Evolutionary conservation across 139 green algal genomes (phyloP).

Genomic region (Micromonas pusilla): DNA sequence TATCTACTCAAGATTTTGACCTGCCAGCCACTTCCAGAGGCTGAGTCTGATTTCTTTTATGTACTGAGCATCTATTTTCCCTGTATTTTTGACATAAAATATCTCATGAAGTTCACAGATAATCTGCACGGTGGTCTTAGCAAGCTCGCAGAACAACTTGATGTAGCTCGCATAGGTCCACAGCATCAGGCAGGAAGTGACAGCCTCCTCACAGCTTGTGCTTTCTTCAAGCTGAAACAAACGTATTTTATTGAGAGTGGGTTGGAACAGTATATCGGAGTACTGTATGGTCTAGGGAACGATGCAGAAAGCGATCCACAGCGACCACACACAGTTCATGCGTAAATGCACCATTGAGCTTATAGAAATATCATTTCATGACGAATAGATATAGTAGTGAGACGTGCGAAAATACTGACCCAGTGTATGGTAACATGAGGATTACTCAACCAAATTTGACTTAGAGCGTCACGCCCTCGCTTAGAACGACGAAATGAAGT

Average conservation of each 20-base stretch:
- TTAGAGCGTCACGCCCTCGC: too few relatives aligned
- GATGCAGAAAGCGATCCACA: conserved; percentile 40
- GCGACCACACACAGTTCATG: too few relatives aligned
- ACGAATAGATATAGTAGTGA: too few relatives aligned
- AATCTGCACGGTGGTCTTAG: conserved; percentile 95
- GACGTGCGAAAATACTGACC: too few relatives aligned
- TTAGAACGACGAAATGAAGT: too few relatives aligned
- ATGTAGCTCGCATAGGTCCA: conserved; percentile 85
- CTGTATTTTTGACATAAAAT: conserved; percentile 97
- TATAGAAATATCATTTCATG: too few relatives aligned
- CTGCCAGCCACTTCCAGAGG: conserved; percentile 67
- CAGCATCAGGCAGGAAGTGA: conserved; percentile 77
- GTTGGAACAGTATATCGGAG: conserved; percentile 59
- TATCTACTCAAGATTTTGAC: conserved; percentile 98
- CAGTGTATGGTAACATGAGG: too few relatives aligned
- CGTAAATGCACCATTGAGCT: too few relatives aligned
- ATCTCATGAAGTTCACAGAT: conserved; percentile 91
- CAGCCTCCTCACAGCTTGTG: conserved; percentile 78
- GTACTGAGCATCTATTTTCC: conserved; percentile 81
- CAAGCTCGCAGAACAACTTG: conserved; percentile 88
- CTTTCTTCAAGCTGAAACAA: conserved; percentile 87
- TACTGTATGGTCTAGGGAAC: conserved; percentile 87
- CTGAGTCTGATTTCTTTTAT: conserved; percentile 90
- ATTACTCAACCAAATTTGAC: too few relatives aligned
- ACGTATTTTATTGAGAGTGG: conserved; percentile 69